Evolutionary conservation across 257 asterid species (phyloP).

Genomic region (Nicotiana sylvestris): DNA sequence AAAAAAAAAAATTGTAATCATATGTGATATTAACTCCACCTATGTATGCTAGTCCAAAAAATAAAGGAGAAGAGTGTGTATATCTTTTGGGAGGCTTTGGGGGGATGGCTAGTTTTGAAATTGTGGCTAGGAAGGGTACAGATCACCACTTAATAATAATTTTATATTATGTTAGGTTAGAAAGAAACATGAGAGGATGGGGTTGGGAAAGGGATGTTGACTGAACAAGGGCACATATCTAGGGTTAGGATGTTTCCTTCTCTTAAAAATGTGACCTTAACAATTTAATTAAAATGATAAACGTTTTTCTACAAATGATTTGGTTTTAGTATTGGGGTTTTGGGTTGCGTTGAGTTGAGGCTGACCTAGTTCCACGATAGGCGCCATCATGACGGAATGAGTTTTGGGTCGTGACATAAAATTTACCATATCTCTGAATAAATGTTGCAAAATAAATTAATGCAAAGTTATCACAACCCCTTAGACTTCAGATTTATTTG

Average conservation of each 20-base stretch:
- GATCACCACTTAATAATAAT: neutral
- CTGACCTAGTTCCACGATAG: no score
- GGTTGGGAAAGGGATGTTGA: slow-evolving; percentile 38
- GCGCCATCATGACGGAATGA: no score
- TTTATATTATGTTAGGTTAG: slow-evolving; percentile 19
- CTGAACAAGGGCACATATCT: slow-evolving; percentile 60
- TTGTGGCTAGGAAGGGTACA: neutral
- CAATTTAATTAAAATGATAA: no score
- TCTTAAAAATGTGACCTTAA: slow-evolving; percentile 57
- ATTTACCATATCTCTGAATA: no score
- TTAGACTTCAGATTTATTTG: no score
- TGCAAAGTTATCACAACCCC: no score
- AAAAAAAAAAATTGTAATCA: neutral
- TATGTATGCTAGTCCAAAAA: neutral
- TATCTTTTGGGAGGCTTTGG: neutral
- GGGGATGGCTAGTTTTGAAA: neutral
- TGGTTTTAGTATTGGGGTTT: no score
- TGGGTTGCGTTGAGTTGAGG: no score
- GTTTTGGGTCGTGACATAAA: no score
- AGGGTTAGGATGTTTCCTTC: slow-evolving; percentile 50
- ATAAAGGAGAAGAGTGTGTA: neutral
- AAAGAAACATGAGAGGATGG: slow-evolving; percentile 33
- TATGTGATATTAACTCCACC: neutral
- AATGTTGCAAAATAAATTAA: no score
- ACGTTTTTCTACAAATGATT: no score